Conservation (phyloP, 306 rosid species). For the Fragaria iinumae region DNA sequence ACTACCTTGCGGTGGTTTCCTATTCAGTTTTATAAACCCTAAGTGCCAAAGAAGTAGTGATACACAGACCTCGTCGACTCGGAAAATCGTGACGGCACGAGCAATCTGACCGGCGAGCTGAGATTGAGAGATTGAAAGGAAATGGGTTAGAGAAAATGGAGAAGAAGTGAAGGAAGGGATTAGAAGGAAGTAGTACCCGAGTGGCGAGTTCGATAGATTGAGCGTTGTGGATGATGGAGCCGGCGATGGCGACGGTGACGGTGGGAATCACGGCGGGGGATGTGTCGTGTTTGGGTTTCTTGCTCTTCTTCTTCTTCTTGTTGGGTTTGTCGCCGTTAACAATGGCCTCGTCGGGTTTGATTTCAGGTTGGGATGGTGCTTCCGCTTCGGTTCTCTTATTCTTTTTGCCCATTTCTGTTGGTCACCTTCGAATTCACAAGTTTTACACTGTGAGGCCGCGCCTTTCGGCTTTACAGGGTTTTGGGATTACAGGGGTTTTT, state of each 20-base stretch:
- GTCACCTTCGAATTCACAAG: too few species aligned
- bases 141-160: neutral
- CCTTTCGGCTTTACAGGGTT: too few species aligned
- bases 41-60: neutral
- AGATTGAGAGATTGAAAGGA: conserved; percentile 12
- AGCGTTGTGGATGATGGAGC: conserved; percentile 86
- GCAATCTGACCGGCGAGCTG: conserved; percentile 97
- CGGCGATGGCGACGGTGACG: conserved; percentile 76
- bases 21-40: neutral
- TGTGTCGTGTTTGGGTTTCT: conserved; percentile 20
- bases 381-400: conserved; percentile 36
- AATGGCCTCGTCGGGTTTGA: neutral
- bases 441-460: too few species aligned
- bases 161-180: neutral
- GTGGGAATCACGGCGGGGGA: conserved; percentile 44
- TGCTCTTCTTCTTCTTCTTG: conserved; percentile 31
- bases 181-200: conserved; percentile 42
- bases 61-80: conserved; percentile 71
- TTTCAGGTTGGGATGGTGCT: neutral
- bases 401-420: conserved; percentile 67
- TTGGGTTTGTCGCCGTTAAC: too few species aligned
- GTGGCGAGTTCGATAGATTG: conserved; percentile 89
- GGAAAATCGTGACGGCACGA: conserved; percentile 94
- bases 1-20: too few species aligned
- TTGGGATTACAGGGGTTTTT: too few species aligned